phyloP scores from a whole-genome alignment of 257 asterid species.

The Ilex aquifolium region DNA sequence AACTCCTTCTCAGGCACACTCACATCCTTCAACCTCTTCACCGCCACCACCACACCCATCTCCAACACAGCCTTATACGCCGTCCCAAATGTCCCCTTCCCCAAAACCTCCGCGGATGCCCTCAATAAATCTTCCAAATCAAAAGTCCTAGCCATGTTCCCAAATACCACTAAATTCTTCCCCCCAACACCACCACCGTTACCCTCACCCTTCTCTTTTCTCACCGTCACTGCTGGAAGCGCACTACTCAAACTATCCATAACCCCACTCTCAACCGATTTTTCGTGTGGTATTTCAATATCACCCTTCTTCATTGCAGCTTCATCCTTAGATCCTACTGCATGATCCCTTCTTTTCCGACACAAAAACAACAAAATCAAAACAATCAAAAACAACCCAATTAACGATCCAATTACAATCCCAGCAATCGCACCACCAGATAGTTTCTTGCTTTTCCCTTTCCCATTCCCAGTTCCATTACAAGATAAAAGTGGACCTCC shows the following conservation, averaged over 20 bases:
- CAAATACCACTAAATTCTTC: background rate
- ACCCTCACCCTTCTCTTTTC: constrained; percentile 42
- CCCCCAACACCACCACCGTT: constrained; percentile 1
- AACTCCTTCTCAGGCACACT: background rate
- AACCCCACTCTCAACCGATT: constrained; percentile 28
- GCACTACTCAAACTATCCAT: no score
- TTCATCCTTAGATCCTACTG: constrained; percentile 14
- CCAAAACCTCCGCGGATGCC: constrained; percentile 4
- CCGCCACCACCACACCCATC: background rate
- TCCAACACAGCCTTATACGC: background rate
- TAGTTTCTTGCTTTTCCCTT: constrained; percentile 30
- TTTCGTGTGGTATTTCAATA: constrained; percentile 37
- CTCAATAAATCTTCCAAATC: background rate
- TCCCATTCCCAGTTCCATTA: constrained; percentile 2
- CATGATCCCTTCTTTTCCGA: constrained; percentile 19
- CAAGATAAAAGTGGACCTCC: background rate
- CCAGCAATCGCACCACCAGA: constrained; percentile 95
- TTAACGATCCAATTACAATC: constrained; percentile 56
- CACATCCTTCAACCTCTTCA: constrained; percentile 4
- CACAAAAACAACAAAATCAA: constrained; percentile 49
- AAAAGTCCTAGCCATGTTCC: background rate
- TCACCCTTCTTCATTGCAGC: constrained; percentile 26
- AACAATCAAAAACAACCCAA: constrained; percentile 45
- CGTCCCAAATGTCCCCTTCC: constrained; percentile 2
- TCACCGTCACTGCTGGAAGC: constrained; percentile 24